Evolutionary conservation across 768 basidiomycete species (phyloP), one percentile per base, ranked within the genome.

Genomic region (Clathrus columnatus): DNA sequence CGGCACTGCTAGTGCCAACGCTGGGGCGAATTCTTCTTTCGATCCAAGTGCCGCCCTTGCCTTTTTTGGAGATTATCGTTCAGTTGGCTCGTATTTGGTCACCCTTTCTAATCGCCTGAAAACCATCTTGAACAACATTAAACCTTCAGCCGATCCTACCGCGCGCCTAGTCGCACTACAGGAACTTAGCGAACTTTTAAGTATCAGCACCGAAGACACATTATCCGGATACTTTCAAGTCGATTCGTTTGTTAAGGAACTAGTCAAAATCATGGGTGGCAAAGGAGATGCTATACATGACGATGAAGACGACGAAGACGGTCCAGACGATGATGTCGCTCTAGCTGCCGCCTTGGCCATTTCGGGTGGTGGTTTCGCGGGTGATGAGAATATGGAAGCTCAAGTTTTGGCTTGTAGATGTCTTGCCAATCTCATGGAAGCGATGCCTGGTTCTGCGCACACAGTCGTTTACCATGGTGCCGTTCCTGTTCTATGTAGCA

Each of bases 401-500:
- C 94, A 97, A 70, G 84, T 98, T 49, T 79, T 98, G 47, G 96
- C 96, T 26, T 97, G 94, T 69, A 79, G 96, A 59, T 99, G 96
- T 67, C 75, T 99, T 51, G 95, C 94, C 48, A 98, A 99, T 68
- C 77, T 99, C 54, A 94, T 98, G 91, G 96, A 98, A 69, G 95
- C 93, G n/a, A 77, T 98, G 20, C 96, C 96, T 17, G 93, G 94
- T 23, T 87, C 92, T 42, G 91, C 92, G n/a, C 93, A 97, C 65
- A 93, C 91, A 45, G 85, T 99, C 62, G 95, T 98, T 36, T 91
- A 96, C 68, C 90, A 95, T 64, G 95, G 95, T n/a, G 96, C 95
- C 17, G 94, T 99, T 56, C 93, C 93, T 17, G 92, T 95, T 28
- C 78, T 99, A 47, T 98, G 95, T 80, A 88, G 88, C 79, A 98